Evolutionary conservation across 2,329 filamentous ascomycete species (phyloP).

Genomic region (Ascochyta viciae-villosae): DNA sequence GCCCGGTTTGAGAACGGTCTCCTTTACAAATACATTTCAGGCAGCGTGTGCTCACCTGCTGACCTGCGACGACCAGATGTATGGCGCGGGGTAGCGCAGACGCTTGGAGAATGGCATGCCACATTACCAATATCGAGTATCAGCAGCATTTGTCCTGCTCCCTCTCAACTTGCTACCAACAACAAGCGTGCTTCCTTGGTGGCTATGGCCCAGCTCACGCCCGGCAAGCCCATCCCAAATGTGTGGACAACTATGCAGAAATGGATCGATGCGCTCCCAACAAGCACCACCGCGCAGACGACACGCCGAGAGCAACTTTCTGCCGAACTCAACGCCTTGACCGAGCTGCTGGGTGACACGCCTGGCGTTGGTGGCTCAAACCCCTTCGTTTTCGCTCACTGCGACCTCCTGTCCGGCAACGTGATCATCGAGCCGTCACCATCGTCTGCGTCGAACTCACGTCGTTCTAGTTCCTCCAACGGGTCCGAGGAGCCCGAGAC

Average conservation of each 20-base stretch:
- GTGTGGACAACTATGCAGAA: conserved; percentile 96
- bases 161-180: conserved; percentile 37
- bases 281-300: conserved; percentile 71
- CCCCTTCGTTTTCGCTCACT: conserved; percentile 90
- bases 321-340: conserved; percentile 73
- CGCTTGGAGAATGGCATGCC: conserved; percentile 93
- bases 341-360: conserved; percentile 75
- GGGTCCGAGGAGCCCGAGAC: conserved; percentile 40
- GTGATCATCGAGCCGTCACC: conserved; percentile 77
- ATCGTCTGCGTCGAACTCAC: conserved; percentile 43
- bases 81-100: conserved; percentile 81
- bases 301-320: conserved; percentile 73
- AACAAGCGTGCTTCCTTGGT: conserved; percentile 48
- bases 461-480: conserved; percentile 42
- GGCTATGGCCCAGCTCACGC: conserved; percentile 55
- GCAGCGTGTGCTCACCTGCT: conserved; percentile 77
- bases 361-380: conserved; percentile 73
- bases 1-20: conserved; percentile 96
- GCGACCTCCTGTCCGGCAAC: conserved; percentile 94
- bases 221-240: conserved; percentile 78
- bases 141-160: conserved; percentile 49
- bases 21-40: conserved; percentile 89
- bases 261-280: conserved; percentile 88
- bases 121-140: conserved; percentile 63
- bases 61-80: conserved; percentile 79